Conservation (phyloP, 306 rosid genomes). For the Quercus parvula region DNA sequence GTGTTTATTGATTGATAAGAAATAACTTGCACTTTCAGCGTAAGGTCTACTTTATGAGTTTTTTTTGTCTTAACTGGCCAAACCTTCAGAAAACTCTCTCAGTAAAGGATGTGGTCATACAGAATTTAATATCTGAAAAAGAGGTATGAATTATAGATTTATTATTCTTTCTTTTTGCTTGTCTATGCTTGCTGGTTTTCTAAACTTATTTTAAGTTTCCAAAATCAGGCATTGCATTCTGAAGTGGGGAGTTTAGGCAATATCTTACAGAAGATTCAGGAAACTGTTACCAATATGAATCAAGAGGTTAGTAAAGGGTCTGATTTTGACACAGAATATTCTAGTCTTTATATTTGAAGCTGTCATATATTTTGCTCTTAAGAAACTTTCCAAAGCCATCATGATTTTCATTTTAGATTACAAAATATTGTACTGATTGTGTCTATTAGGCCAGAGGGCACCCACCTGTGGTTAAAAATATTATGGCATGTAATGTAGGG, state of each 20-base stretch:
- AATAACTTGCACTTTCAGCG: slow-evolving; percentile 7
- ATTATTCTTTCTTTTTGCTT: slow-evolving; percentile 4
- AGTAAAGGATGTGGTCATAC: slow-evolving; percentile 50
- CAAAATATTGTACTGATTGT: not conserved
- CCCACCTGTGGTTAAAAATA: not conserved
- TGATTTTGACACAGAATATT: not conserved
- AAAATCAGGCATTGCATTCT: slow-evolving; percentile 45
- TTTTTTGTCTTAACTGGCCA: slow-evolving; percentile 45
- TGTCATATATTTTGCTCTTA: not conserved
- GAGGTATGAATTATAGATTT: slow-evolving; percentile 43
- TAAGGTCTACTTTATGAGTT: not conserved
- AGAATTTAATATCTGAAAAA: slow-evolving; percentile 55
- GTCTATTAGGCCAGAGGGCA: not conserved
- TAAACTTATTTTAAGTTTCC: slow-evolving; percentile 22
- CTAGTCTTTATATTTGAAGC: not conserved
- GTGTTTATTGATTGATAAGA: slow-evolving; percentile 4
- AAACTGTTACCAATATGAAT: slow-evolving; percentile 45
- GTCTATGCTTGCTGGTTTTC: slow-evolving; percentile 23
- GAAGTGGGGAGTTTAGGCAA: slow-evolving; percentile 60
- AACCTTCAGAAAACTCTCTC: slow-evolving; percentile 61
- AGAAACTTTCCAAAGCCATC: slow-evolving; percentile 1
- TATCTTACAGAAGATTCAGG: slow-evolving; percentile 57
- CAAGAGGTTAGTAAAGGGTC: slow-evolving; percentile 46
- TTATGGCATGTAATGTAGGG: not conserved
- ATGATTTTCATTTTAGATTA: not conserved